Evolutionary conservation across 2,329 filamentous ascomycete species (phyloP).

Genomic region (Pseudocercospora eumusae): DNA sequence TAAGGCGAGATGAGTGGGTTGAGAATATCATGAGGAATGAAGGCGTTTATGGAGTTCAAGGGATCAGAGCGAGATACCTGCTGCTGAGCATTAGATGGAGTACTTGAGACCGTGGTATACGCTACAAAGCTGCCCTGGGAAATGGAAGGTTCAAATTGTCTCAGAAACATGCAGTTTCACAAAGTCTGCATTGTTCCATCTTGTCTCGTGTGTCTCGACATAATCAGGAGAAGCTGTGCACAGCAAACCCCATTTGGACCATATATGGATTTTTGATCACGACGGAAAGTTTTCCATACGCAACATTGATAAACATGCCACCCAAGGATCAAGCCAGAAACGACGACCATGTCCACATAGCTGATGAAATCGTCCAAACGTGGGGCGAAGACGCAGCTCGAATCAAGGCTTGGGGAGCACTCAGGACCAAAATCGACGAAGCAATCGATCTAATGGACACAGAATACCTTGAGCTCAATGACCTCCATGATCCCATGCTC

Average conservation of each 20-base stretch:
- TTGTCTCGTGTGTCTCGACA: background rate
- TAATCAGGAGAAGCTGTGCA: background rate
- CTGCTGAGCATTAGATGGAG: background rate
- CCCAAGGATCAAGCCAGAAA: background rate
- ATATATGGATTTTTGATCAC: no score
- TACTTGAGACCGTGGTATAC: background rate
- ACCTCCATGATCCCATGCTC: background rate
- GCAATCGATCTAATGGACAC: background rate
- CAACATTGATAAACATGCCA: no score
- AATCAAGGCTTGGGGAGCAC: background rate
- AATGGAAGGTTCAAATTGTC: background rate
- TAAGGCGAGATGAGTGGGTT: slow-evolving; percentile 18
- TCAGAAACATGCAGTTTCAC: background rate
- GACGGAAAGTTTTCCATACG: no score
- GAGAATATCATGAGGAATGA: slow-evolving; percentile 12
- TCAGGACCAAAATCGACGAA: background rate
- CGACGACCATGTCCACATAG: background rate
- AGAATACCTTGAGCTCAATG: background rate
- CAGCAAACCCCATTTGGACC: background rate
- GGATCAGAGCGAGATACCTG: slow-evolving; percentile 9
- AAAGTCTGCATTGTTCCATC: background rate
- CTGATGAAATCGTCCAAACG: background rate
- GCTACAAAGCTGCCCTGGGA: background rate
- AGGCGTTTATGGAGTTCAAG: slow-evolving; percentile 14
- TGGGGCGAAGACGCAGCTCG: background rate